Percentiles rank a stretch among this genome's conserved stretches.
phyloP scores from a whole-genome alignment of 1,284 basidiomycete genomes.

The Melampsora larici-populina region DNA sequence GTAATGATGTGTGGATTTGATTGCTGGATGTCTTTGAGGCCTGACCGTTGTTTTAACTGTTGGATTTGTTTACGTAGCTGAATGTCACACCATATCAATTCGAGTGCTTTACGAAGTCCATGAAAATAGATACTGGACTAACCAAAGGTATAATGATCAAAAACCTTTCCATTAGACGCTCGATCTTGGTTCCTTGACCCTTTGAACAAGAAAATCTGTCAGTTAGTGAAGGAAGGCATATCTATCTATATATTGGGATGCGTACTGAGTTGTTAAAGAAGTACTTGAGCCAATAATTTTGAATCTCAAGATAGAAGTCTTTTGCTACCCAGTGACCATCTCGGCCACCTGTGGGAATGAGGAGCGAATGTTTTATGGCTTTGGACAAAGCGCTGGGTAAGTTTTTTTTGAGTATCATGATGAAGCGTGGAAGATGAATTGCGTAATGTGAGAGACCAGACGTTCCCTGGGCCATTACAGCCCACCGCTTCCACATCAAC shows the following conservation, averaged over 20 bases:
- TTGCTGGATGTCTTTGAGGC: too few relatives aligned
- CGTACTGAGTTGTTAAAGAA: neutral
- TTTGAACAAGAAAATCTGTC: neutral
- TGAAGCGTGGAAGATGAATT: neutral
- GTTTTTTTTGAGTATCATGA: neutral
- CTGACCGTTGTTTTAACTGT: too few relatives aligned
- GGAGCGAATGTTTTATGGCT: neutral
- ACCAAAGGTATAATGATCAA: conserved; percentile 1
- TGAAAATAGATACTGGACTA: too few relatives aligned
- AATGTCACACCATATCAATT: too few relatives aligned
- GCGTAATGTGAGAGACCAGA: too few relatives aligned
- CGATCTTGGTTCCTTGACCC: neutral
- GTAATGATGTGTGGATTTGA: too few relatives aligned
- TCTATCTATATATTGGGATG: neutral
- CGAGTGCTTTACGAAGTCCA: too few relatives aligned
- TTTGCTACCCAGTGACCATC: conserved; percentile 14
- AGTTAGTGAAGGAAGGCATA: neutral
- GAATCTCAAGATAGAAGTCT: conserved; percentile 14
- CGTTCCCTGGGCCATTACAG: conserved; percentile 21
- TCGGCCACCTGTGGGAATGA: neutral
- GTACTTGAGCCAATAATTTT: too few relatives aligned
- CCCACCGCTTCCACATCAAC: conserved; percentile 22
- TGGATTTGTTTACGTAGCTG: too few relatives aligned
- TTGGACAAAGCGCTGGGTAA: neutral
- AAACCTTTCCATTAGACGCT: neutral